These are phyloP conservation scores for Candida morakotiae DNA, from an alignment of 805 yeast genomes.

Conservation along the genomic window DNA sequence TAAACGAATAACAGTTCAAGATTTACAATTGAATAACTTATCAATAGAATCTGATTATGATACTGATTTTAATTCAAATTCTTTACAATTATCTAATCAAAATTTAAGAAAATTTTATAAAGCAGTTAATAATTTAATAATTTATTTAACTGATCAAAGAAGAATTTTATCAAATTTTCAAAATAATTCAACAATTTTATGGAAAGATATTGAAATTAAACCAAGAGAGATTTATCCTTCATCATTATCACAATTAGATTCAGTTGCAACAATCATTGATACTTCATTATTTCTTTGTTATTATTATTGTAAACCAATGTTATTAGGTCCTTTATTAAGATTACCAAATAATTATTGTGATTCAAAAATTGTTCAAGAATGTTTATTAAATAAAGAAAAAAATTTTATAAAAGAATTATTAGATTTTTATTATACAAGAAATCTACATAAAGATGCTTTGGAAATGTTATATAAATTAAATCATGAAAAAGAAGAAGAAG, in stretches of 20 bases:
- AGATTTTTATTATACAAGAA: slow-evolving; percentile 69
- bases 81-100: not conserved
- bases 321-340: slow-evolving; percentile 80
- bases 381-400: slow-evolving; percentile 36
- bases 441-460: slow-evolving; percentile 64
- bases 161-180: slow-evolving; percentile 42
- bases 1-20: slow-evolving; percentile 17
- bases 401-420: slow-evolving; percentile 62
- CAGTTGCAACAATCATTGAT: slow-evolving; percentile 55
- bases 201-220: slow-evolving; percentile 45
- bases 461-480: slow-evolving; percentile 43
- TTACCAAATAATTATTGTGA: slow-evolving; percentile 70
- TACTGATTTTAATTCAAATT: slow-evolving; percentile 2
- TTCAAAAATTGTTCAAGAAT: slow-evolving; percentile 52
- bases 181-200: slow-evolving; percentile 29
- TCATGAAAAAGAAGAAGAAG: slow-evolving; percentile 13
- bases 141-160: slow-evolving; percentile 51
- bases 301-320: slow-evolving; percentile 57
- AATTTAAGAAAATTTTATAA: slow-evolving; percentile 24
- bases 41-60: slow-evolving; percentile 8
- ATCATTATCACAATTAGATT: slow-evolving; percentile 18
- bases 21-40: slow-evolving; percentile 11
- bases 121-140: slow-evolving; percentile 39
- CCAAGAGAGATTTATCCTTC: slow-evolving; percentile 40
- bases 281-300: slow-evolving; percentile 77